Conservation (phyloP, 2,329 filamentous ascomycete genomes). For the Aureobasidium sp. region DNA sequence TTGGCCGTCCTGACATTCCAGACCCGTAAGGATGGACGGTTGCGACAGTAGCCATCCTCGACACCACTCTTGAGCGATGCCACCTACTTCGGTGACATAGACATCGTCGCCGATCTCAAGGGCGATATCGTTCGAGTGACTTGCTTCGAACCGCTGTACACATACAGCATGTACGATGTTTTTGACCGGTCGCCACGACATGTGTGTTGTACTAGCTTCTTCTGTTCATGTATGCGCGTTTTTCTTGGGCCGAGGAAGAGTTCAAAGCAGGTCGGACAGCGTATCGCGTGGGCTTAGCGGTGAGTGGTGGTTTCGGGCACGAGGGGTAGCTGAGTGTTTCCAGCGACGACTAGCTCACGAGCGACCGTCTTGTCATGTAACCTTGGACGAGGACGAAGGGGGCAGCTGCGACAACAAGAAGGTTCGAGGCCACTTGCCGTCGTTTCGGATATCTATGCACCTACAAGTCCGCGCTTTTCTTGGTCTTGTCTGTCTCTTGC, state of each 20-base stretch:
- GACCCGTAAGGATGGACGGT: slow-evolving; percentile 79
- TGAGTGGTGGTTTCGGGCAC: neutral
- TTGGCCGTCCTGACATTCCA: slow-evolving; percentile 85
- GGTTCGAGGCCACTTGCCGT: neutral
- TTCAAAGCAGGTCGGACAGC: neutral
- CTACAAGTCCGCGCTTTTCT: neutral
- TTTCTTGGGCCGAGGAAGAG: neutral
- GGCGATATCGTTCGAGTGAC: slow-evolving; percentile 80
- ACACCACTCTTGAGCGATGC: slow-evolving; percentile 77
- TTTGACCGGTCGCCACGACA: slow-evolving; percentile 96
- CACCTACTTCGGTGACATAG: slow-evolving; percentile 96
- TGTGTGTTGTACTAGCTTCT: slow-evolving; percentile 30
- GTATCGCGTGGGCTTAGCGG: neutral
- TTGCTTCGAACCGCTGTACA: slow-evolving; percentile 84
- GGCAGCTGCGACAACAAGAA: neutral
- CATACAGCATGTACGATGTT: slow-evolving; percentile 97
- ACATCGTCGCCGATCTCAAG: slow-evolving; percentile 97
- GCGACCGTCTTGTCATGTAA: neutral
- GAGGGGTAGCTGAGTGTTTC: neutral
- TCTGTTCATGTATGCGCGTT: slow-evolving; percentile 4
- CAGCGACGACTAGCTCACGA: neutral
- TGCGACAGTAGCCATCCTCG: slow-evolving; percentile 92
- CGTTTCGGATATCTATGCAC: slow-evolving; percentile 1
- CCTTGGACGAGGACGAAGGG: neutral
- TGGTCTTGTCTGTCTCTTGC: neutral